Conservation (phyloP, 371 early-diverging fungal genomes). For the Lichtheimia ornata region DNA sequence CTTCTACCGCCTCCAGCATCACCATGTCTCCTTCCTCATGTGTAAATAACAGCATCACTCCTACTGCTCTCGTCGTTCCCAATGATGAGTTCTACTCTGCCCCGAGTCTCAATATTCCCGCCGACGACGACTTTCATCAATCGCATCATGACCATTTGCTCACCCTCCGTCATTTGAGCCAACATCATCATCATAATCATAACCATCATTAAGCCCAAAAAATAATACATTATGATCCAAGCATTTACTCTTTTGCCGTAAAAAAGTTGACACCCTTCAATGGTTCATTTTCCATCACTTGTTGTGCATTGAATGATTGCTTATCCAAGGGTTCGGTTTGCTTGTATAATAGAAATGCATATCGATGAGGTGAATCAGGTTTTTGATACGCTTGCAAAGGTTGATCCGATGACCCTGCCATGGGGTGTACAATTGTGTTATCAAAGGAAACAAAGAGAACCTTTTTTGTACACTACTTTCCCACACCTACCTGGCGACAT, state of each 20-base stretch:
- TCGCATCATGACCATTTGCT: constrained; percentile 8
- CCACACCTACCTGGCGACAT: not conserved
- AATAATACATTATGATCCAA: not conserved
- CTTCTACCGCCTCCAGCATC: not conserved
- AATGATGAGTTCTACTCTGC: constrained; percentile 13
- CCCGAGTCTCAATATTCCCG: constrained; percentile 24
- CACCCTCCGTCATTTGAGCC: not conserved
- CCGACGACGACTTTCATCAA: constrained; percentile 21
- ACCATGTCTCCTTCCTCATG: not conserved
- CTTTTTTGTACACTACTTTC: too few species aligned
- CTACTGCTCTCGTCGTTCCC: constrained; percentile 22
- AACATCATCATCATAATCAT: not conserved
- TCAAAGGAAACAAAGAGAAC: too few species aligned
- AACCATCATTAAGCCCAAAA: not conserved
- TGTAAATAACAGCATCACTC: constrained; percentile 5
- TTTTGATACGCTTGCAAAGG: not conserved
- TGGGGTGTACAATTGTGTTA: too few species aligned
- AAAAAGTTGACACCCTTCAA: constrained; percentile 1
- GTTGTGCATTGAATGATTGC: constrained; percentile 1
- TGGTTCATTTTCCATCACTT: constrained; percentile 1
- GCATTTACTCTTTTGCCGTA: not conserved
- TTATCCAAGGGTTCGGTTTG: not conserved
- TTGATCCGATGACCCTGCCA: not conserved
- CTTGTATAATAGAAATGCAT: not conserved
- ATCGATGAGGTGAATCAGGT: not conserved